phyloP scores from a whole-genome alignment of 192 early-diverging fungal species.

The Gonapodya prolifera region DNA sequence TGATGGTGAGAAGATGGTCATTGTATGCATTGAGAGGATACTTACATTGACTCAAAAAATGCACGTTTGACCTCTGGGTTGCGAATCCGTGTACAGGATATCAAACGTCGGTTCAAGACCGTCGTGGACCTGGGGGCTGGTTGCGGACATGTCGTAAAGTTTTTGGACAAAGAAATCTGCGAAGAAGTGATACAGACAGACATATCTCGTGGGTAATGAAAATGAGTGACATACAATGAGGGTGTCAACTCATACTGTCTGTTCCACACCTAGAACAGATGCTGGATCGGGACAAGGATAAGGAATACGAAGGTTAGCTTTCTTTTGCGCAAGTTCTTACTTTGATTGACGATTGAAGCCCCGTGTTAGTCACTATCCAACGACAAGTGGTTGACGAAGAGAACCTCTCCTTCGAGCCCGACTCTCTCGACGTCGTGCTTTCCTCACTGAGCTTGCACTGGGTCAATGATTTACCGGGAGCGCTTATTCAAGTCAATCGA shows the following conservation, averaged over 20 bases:
- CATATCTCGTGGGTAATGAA: constrained; percentile 39
- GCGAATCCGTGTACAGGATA: constrained; percentile 46
- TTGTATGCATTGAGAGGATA: no score
- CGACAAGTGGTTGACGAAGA: constrained; percentile 80
- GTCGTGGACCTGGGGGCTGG: constrained; percentile 85
- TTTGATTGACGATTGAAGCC: background rate
- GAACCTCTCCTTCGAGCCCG: constrained; percentile 56
- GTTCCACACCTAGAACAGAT: constrained; percentile 17
- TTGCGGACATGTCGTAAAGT: constrained; percentile 75
- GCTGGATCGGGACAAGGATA: constrained; percentile 39
- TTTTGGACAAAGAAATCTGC: constrained; percentile 66
- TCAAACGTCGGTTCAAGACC: constrained; percentile 72
- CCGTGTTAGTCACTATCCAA: constrained; percentile 47
- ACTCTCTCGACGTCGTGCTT: constrained; percentile 78
- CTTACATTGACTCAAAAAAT: no score
- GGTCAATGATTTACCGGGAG: constrained; percentile 89
- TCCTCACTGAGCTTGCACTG: constrained; percentile 82
- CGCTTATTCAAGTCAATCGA: constrained; percentile 70
- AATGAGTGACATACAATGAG: constrained; percentile 4
- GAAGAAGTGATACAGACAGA: constrained; percentile 81
- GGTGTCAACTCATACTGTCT: background rate
- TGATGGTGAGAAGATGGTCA: constrained; percentile 45
- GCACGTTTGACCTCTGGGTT: background rate
- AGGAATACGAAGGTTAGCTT: background rate
- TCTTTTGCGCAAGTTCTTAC: background rate